Evolutionary conservation across 352 stramenopile species (phyloP).

Genomic region (Pythium catenulatum): DNA sequence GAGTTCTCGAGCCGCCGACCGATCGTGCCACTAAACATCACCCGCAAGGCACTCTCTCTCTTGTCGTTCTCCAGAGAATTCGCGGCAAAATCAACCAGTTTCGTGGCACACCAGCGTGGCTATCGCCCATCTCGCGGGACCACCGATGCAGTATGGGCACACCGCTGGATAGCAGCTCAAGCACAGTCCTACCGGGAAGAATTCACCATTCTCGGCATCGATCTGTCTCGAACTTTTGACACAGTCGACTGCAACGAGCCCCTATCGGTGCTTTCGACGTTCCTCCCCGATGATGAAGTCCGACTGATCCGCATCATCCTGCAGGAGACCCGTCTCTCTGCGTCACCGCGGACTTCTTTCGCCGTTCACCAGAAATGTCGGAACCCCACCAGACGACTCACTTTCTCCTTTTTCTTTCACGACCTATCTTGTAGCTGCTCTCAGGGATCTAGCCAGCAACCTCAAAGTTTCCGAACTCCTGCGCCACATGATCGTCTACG

Average conservation of each 20-base stretch:
- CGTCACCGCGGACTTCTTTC: background rate
- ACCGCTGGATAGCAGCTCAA: conserved; percentile 25
- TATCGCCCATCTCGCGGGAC: conserved; percentile 12
- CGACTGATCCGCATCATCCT: conserved; percentile 20
- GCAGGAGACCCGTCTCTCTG: background rate
- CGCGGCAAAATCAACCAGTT: conserved; percentile 17
- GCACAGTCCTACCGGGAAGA: background rate
- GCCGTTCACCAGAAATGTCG: conserved; percentile 20
- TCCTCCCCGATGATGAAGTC: conserved; percentile 36
- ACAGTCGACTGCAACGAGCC: conserved; percentile 25
- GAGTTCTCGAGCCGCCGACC: conserved; percentile 14
- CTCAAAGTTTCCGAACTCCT: conserved; percentile 8
- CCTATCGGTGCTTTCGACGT: background rate
- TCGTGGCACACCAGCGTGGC: conserved; percentile 3
- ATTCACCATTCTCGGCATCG: conserved; percentile 37
- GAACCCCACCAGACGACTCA: conserved; percentile 30
- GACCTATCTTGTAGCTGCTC: conserved; percentile 18
- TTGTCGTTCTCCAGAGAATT: conserved; percentile 14
- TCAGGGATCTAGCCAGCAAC: background rate
- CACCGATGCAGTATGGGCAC: conserved; percentile 35
- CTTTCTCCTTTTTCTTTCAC: conserved; percentile 27
- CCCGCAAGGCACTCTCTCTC: conserved; percentile 2
- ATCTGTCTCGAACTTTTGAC: conserved; percentile 37
- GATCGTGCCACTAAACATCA: conserved; percentile 7
- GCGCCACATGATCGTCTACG: conserved; percentile 12